Percentiles rank a stretch among this genome's conserved stretches.
phyloP scores from a whole-genome alignment of 1,284 basidiomycete species.

The Chiua sp. region DNA sequence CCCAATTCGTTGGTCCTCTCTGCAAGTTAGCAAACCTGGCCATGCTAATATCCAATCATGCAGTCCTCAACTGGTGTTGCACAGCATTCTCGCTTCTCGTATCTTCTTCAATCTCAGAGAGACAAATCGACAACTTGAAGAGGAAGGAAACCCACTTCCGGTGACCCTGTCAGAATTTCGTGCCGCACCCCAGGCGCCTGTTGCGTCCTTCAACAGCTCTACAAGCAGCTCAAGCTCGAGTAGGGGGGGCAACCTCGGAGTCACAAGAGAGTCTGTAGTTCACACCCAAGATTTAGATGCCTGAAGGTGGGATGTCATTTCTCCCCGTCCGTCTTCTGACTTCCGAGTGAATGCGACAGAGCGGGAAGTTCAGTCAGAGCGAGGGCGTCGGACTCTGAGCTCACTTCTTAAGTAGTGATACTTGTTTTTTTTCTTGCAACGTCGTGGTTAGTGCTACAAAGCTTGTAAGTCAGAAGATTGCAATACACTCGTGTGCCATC shows the following conservation, averaged over 20 bases:
- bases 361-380: no score
- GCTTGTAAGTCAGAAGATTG: no score
- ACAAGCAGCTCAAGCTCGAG: background rate
- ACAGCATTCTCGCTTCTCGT: constrained; percentile 31
- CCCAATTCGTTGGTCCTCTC: constrained; percentile 23
- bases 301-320: no score
- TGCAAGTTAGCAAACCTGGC: background rate
- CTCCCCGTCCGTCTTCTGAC: no score
- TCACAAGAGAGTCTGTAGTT: background rate
- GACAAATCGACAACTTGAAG: constrained; percentile 15
- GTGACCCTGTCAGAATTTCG: constrained; percentile 18
- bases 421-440: no score
- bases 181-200: constrained; percentile 3
- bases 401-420: no score
- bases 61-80: constrained; percentile 29
- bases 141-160: background rate
- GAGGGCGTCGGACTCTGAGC: no score
- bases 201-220: constrained; percentile 1
- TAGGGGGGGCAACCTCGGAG: background rate
- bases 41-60: constrained; percentile 7
- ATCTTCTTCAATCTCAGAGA: constrained; percentile 34
- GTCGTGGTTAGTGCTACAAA: no score
- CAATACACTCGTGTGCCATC: no score
- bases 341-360: no score
- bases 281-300: background rate